These are phyloP conservation scores for Aureobasidium subglaciale DNA, from an alignment of 2,329 filamentous ascomycete genomes.

Conservation along the genomic window DNA sequence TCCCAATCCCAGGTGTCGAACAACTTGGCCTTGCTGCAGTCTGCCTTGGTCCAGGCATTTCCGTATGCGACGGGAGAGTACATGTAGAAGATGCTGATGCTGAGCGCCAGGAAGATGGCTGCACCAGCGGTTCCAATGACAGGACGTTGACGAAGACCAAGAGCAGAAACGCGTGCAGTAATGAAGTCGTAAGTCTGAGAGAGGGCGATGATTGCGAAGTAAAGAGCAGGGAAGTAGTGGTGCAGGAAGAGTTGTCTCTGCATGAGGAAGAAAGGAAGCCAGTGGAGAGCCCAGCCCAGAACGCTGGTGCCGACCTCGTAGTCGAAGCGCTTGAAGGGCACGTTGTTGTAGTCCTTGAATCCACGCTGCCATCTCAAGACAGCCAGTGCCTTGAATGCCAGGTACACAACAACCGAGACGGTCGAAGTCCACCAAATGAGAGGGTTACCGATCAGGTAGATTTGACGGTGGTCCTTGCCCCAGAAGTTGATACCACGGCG, in stretches of 20 bases:
- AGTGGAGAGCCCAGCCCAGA: conserved; percentile 93
- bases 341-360: conserved; percentile 74
- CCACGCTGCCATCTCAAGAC: conserved; percentile 90
- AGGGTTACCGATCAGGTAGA: conserved; percentile 93
- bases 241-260: conserved; percentile 95
- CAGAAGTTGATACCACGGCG: conserved; percentile 98
- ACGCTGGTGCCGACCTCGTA: conserved; percentile 90
- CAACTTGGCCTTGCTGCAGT: conserved; percentile 82
- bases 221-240: conserved; percentile 95
- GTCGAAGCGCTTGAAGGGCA: conserved; percentile 91
- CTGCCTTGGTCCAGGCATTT: conserved; percentile 83
- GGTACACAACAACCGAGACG: conserved; percentile 66
- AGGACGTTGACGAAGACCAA: conserved; percentile 63
- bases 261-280: conserved; percentile 99
- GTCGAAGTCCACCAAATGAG: conserved; percentile 91
- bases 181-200: conserved; percentile 85
- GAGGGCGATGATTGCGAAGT: conserved; percentile 85
- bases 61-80: conserved; percentile 88
- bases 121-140: conserved; percentile 68
- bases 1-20: conserved; percentile 94
- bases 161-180: conserved; percentile 61
- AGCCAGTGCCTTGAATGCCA: conserved; percentile 78
- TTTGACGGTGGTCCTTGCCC: conserved; percentile 87
- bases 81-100: conserved; percentile 70
- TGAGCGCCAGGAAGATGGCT: conserved; percentile 65